phyloP scores from a whole-genome alignment of 2,329 filamentous ascomycete genomes.

The Paracamarosporium sp. region DNA sequence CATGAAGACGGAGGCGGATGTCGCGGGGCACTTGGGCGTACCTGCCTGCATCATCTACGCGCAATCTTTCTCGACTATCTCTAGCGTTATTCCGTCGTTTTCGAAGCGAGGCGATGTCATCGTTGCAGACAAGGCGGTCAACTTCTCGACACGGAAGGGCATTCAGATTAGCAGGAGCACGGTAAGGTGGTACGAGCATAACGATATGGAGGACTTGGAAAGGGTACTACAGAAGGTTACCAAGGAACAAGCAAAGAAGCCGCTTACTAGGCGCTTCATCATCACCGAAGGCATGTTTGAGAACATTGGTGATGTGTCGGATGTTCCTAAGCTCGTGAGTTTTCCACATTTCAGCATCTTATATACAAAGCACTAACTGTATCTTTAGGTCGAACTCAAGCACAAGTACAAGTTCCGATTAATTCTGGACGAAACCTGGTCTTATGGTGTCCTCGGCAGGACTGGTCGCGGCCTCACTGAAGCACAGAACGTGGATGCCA shows the following conservation, averaged over 20 bases:
- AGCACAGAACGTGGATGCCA: conserved; percentile 92
- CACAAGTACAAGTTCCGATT: conserved; percentile 97
- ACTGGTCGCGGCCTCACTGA: conserved; percentile 93
- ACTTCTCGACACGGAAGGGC: conserved; percentile 92
- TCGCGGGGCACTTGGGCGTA: conserved; percentile 86
- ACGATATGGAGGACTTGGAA: conserved; percentile 93
- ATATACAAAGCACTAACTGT: conserved; percentile 10
- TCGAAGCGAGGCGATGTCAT: conserved; percentile 98
- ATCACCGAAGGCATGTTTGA: conserved; percentile 96
- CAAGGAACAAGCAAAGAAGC: conserved; percentile 87
- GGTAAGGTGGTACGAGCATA: conserved; percentile 93
- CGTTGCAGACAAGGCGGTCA: conserved; percentile 90
- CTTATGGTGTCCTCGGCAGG: conserved; percentile 90
- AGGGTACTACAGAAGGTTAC: conserved; percentile 82
- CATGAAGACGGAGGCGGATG: conserved; percentile 94
- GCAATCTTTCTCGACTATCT: conserved; percentile 94
- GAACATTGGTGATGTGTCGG: conserved; percentile 81
- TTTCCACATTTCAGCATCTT: not conserved
- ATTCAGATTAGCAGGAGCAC: conserved; percentile 91
- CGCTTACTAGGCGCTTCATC: conserved; percentile 89
- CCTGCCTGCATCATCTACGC: conserved; percentile 93
- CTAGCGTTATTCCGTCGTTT: conserved; percentile 95
- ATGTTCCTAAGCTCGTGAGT: conserved; percentile 83
- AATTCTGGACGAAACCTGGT: conserved; percentile 97
- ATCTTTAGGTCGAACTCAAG: conserved; percentile 79